Evolutionary conservation across 2,329 filamentous ascomycete genomes (phyloP), one percentile per base, ranked within the genome.

Genomic region (Colletotrichum lentis): DNA sequence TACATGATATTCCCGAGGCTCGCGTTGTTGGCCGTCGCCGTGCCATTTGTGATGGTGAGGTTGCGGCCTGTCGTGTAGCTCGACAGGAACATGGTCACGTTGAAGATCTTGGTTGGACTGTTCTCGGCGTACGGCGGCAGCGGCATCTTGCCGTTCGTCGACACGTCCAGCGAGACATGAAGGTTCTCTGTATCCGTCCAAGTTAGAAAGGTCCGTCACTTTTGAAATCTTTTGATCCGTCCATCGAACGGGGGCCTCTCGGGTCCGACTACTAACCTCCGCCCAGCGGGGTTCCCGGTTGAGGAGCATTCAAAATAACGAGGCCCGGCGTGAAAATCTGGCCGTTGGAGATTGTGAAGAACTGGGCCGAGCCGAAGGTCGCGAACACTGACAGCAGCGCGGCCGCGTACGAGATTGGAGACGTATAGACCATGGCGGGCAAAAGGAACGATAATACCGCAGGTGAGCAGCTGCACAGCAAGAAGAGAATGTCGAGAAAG

Each of bases 271-370:
- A 80, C 85, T 73, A 76, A 87, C 88, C 84, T 77, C 88, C 88
- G 69, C 88, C 88, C 43, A 90, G 75, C 1, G 88, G 88, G 12
- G 88, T 90, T 58, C 85, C 84, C 5, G 88, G 88, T 70, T 91
- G 88, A 14, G 88, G 88, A 39, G 90, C 84, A 76, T 91, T 85
- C 43, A 92, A 79, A 64, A 92, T 85, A 27, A 85, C 89, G 63
- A 92, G 84, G 0, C 90, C 90, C 0, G 90, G 89, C 0, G 90
- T 92, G 73, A 85, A 91, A 62, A 92, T 85, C 72, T 92, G 88
- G 18, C 90, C 90, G 71, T 86, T 86, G 24, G 86, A 78, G 59
- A 88, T 84, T 22, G 84, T 87, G 72, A 90, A 90, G 69, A 82
- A 80, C 49, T 78, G 74, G 6, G 80, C 80, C 35, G 60, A 56